Evolutionary conservation across 345 rosid genomes (phyloP).

Genomic region (Pugionium cornutum): DNA sequence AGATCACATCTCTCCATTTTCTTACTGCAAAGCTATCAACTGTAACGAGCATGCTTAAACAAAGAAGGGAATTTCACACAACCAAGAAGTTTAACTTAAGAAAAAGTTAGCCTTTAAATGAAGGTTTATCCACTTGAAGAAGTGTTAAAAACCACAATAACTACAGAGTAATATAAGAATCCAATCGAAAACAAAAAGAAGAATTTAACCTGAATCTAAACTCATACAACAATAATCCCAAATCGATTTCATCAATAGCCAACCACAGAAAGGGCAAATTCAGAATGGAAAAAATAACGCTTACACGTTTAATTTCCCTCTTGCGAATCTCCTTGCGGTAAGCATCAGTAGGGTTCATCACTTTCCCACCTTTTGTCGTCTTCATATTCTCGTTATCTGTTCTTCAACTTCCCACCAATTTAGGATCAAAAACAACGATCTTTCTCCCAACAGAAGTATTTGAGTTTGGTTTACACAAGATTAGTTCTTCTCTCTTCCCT

Average conservation of each 20-base stretch:
- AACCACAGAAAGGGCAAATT: too few species aligned
- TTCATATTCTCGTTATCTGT: conserved; percentile 51
- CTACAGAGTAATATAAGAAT: not conserved
- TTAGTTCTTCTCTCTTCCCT: conserved; percentile 16
- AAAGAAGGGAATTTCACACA: not conserved
- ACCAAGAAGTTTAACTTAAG: not conserved
- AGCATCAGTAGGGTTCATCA: conserved; percentile 99
- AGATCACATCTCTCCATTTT: not conserved
- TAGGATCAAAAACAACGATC: too few species aligned
- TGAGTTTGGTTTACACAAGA: not conserved
- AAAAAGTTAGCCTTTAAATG: not conserved
- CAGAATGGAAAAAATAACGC: not conserved
- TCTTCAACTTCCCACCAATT: not conserved
- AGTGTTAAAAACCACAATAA: not conserved
- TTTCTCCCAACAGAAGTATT: too few species aligned
- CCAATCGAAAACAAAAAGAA: not conserved
- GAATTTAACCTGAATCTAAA: not conserved
- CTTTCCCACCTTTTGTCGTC: conserved; percentile 99
- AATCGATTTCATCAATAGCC: too few species aligned
- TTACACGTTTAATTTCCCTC: conserved; percentile 88
- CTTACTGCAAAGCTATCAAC: conserved; percentile 15
- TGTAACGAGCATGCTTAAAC: not conserved
- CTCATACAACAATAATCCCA: not conserved
- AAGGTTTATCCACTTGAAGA: conserved; percentile 13
- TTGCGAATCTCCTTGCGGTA: conserved; percentile 96